These are phyloP conservation scores for Chaetoceros muelleri DNA, from an alignment of 108 stramenopile species.

Conservation along the genomic window DNA sequence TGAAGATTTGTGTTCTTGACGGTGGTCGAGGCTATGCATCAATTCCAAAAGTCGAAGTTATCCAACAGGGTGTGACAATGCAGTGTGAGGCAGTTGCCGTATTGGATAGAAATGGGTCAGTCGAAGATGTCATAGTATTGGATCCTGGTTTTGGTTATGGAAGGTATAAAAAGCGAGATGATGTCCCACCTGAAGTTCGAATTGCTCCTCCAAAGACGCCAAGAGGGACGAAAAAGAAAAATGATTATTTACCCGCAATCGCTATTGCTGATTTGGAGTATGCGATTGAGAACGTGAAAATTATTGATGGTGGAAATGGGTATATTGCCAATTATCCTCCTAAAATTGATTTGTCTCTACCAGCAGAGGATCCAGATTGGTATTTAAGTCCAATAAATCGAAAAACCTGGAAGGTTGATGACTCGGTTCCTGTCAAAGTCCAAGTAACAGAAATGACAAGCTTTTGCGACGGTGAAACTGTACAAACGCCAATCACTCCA, in stretches of 20 bases:
- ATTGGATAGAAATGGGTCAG: slow-evolving; percentile 47
- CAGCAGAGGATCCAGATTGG: slow-evolving; percentile 68
- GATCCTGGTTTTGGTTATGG: slow-evolving; percentile 80
- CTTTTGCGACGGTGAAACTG: slow-evolving; percentile 2
- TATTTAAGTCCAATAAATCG: slow-evolving; percentile 27
- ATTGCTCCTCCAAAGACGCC: slow-evolving; percentile 36
- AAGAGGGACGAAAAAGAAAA: slow-evolving; percentile 3
- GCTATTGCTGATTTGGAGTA: slow-evolving; percentile 67
- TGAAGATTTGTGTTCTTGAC: slow-evolving; percentile 63
- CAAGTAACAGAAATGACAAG: slow-evolving; percentile 28
- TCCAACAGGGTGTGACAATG: slow-evolving; percentile 24
- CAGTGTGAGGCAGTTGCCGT: slow-evolving; percentile 62
- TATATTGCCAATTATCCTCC: slow-evolving; percentile 56
- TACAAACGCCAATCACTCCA: not conserved
- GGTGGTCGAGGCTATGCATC: slow-evolving; percentile 55
- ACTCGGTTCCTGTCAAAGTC: slow-evolving; percentile 20
- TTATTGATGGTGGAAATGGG: slow-evolving; percentile 54
- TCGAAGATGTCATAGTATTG: slow-evolving; percentile 52
- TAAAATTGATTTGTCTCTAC: slow-evolving; percentile 31
- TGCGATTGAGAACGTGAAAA: slow-evolving; percentile 30
- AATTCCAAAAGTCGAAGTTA: slow-evolving; percentile 40
- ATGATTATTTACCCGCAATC: slow-evolving; percentile 24
- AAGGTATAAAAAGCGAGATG: slow-evolving; percentile 10
- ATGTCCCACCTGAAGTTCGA: slow-evolving; percentile 42
- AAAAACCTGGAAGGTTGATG: slow-evolving; percentile 15